These are phyloP conservation scores for Termitomyces titanicus DNA, from an alignment of 768 basidiomycete genomes.

Conservation along the genomic window DNA sequence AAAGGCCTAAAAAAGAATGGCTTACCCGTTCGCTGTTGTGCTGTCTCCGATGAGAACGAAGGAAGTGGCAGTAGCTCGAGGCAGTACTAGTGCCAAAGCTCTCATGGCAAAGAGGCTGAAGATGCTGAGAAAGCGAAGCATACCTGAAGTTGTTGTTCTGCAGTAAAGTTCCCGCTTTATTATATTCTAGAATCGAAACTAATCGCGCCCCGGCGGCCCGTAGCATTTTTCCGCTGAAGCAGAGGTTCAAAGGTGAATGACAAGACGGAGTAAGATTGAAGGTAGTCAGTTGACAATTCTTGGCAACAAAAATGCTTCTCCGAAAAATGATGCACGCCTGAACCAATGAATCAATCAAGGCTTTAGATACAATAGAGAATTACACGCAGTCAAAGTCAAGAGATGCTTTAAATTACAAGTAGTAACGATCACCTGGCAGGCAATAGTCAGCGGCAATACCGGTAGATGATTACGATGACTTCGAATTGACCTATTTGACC, in stretches of 20 bases:
- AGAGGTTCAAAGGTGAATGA: not conserved
- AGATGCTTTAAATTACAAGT: conserved; percentile 20
- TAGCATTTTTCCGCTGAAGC: not conserved
- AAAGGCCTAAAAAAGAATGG: not conserved
- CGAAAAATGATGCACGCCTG: not conserved
- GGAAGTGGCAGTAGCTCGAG: not conserved
- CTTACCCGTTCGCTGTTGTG: not conserved
- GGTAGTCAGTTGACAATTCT: not conserved
- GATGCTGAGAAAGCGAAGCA: not conserved
- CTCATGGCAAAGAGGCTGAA: not conserved
- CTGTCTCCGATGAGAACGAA: conserved; percentile 1
- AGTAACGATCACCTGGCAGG: conserved; percentile 37
- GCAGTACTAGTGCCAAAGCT: not conserved
- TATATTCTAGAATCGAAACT: not conserved
- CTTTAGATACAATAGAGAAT: not conserved
- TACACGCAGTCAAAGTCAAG: not conserved
- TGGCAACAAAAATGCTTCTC: not conserved
- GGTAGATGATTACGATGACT: not conserved
- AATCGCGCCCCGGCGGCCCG: not conserved
- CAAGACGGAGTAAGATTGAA: not conserved
- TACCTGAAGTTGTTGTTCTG: not conserved
- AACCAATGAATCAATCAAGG: conserved; percentile 21
- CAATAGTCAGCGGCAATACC: conserved; percentile 5
- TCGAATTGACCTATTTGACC: conserved; percentile 64
- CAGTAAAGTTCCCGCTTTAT: not conserved